Conservation (phyloP, 305 asterid genomes). For the Stenogyne calaminthoides region DNA sequence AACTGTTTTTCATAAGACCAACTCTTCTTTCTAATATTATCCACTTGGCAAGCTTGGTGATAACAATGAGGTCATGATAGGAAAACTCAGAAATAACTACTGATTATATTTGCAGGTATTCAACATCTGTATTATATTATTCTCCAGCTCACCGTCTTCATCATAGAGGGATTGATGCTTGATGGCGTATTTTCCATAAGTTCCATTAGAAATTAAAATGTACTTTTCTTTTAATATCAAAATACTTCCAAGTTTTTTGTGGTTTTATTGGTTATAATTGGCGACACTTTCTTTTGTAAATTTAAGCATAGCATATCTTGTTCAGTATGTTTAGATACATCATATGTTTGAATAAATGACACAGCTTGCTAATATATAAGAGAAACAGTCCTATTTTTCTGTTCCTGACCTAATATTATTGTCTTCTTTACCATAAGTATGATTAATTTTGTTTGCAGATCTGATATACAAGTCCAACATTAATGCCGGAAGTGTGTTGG, state of each 20-base stretch:
- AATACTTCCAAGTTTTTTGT: background rate
- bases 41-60: background rate
- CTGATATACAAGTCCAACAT: constrained; percentile 88
- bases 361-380: background rate
- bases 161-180: constrained; percentile 10
- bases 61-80: background rate
- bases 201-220: background rate
- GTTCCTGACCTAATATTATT: background rate
- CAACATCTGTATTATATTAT: background rate
- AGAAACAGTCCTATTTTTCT: background rate
- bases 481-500: constrained; percentile 95
- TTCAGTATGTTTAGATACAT: background rate
- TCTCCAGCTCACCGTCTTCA: constrained; percentile 15
- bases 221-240: background rate
- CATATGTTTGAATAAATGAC: background rate
- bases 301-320: background rate
- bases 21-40: background rate
- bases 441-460: constrained; percentile 50
- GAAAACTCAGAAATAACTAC: background rate
- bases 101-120: background rate
- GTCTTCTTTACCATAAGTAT: background rate
- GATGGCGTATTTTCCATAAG: background rate
- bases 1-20: background rate
- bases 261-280: background rate
- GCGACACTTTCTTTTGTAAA: background rate